These are phyloP conservation scores for Shiraia sp. DNA, from an alignment of 2,329 filamentous ascomycete genomes.

Conservation along the genomic window DNA sequence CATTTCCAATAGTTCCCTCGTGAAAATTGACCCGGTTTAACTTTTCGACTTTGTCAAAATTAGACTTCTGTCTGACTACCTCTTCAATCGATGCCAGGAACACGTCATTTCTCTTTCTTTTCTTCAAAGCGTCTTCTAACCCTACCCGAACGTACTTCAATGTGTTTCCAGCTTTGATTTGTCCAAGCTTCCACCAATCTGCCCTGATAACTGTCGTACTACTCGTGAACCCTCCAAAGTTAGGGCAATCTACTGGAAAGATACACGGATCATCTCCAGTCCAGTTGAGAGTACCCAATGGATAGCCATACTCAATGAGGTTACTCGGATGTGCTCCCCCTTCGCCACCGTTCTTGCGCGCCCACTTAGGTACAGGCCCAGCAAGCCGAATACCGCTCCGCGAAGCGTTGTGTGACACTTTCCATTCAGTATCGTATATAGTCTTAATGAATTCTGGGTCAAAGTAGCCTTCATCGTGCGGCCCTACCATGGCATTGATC, in stretches of 20 bases:
- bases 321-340: conserved; percentile 67
- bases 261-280: conserved; percentile 65
- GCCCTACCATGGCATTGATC: conserved; percentile 59
- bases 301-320: conserved; percentile 58
- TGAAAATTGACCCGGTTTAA: conserved; percentile 35
- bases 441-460: conserved; percentile 57
- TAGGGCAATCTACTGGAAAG: conserved; percentile 62
- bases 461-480: conserved; percentile 60
- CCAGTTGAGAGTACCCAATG: conserved; percentile 62
- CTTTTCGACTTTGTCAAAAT: conserved; percentile 26
- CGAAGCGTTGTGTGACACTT: conserved; percentile 64
- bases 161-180: conserved; percentile 62
- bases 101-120: conserved; percentile 48
- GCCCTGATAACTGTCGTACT: conserved; percentile 60
- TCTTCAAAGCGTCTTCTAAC: conserved; percentile 55
- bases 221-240: conserved; percentile 64
- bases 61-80: conserved; percentile 33
- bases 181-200: conserved; percentile 65
- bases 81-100: conserved; percentile 52
- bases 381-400: conserved; percentile 64
- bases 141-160: conserved; percentile 56
- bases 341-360: conserved; percentile 63
- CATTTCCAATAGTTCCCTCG: conserved; percentile 29
- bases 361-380: conserved; percentile 63
- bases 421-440: conserved; percentile 62